Evolutionary conservation across 352 stramenopile species (phyloP).

Genomic region (Phytophthora vignae): DNA sequence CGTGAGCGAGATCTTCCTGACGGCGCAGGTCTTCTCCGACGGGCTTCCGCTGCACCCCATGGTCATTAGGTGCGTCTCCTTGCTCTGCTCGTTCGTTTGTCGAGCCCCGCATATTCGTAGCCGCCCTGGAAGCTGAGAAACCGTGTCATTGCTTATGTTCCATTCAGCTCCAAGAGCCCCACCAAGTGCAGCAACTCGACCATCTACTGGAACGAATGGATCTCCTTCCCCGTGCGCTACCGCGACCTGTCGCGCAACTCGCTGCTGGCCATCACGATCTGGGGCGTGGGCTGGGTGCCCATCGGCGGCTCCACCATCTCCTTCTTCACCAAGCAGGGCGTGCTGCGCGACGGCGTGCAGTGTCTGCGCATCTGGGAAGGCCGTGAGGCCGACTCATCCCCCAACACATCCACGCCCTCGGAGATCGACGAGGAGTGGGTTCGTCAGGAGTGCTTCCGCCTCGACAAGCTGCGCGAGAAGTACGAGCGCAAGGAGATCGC

Average conservation of each 20-base stretch:
- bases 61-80: constrained; percentile 63
- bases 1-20: constrained; percentile 90
- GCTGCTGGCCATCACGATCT: constrained; percentile 85
- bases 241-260: constrained; percentile 89
- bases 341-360: constrained; percentile 86
- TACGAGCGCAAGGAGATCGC: constrained; percentile 90
- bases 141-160: constrained; percentile 5
- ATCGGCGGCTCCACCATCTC: constrained; percentile 87
- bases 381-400: constrained; percentile 74
- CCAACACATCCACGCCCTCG: constrained; percentile 66
- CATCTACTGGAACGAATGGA: constrained; percentile 91
- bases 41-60: constrained; percentile 84
- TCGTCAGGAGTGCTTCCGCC: constrained; percentile 77
- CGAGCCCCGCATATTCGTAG: background rate
- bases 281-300: constrained; percentile 82
- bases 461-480: constrained; percentile 90
- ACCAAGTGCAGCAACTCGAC: constrained; percentile 89
- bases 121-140: constrained; percentile 13
- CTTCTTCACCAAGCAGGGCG: constrained; percentile 90
- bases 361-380: constrained; percentile 87
- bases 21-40: constrained; percentile 89
- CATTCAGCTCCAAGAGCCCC: constrained; percentile 71
- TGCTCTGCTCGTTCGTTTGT: too few relatives aligned
- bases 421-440: constrained; percentile 82
- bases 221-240: constrained; percentile 87